A percentile compares a stretch with the other conserved stretches of the same genome.
Evolutionary conservation across 352 stramenopile genomes (phyloP).

Genomic region (Phytophthora hybrid): DNA sequence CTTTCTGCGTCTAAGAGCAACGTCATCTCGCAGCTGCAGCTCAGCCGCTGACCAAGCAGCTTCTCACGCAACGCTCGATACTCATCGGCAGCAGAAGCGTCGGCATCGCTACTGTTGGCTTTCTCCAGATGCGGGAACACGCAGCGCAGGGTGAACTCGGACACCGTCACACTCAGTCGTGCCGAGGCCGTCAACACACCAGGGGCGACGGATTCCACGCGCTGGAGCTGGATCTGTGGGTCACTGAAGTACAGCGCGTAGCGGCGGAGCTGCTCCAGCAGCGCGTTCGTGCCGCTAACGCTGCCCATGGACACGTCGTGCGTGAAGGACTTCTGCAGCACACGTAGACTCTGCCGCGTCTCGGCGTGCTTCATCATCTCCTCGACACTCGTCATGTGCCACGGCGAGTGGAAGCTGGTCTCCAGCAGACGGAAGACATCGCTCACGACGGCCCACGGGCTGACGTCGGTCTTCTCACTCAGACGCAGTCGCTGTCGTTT

Average conservation of each 20-base stretch:
- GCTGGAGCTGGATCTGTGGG: conserved; percentile 15
- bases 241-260: too few relatives aligned
- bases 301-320: conserved; percentile 20
- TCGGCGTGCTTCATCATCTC: conserved; percentile 21
- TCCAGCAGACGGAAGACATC: conserved; percentile 20
- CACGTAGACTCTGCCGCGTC: neutral
- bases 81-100: neutral
- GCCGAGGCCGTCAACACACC: conserved; percentile 6
- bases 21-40: conserved; percentile 13
- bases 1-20: conserved; percentile 16
- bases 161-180: conserved; percentile 9
- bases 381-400: conserved; percentile 10
- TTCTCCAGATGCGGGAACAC: conserved; percentile 25
- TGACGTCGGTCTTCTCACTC: conserved; percentile 1
- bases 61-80: conserved; percentile 6
- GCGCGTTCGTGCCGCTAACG: too few relatives aligned
- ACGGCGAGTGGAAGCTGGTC: conserved; percentile 21
- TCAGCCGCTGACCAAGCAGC: conserved; percentile 12
- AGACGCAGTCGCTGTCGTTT: conserved; percentile 6
- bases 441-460: conserved; percentile 20
- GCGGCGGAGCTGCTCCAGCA: too few relatives aligned
- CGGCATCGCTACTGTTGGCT: neutral
- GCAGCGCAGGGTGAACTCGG: conserved; percentile 19
- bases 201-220: conserved; percentile 12
- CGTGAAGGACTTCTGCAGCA: conserved; percentile 8